These are phyloP conservation scores for Teratosphaeria epicoccoides DNA, from an alignment of 2,329 filamentous ascomycete genomes.

Conservation along the genomic window DNA sequence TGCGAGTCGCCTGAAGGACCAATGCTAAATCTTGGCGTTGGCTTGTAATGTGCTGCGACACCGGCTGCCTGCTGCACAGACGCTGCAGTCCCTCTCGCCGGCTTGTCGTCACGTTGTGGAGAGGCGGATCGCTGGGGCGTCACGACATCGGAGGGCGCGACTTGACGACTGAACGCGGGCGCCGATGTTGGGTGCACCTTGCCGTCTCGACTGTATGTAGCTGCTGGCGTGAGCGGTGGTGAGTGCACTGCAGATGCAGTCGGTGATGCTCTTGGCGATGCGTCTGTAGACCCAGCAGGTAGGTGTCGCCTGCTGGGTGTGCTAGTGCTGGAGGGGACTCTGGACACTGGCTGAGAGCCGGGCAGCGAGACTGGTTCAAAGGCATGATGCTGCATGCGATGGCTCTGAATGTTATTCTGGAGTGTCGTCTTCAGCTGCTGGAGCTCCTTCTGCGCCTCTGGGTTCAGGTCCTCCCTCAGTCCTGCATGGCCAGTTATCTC, in stretches of 20 bases:
- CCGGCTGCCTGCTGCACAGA: slow-evolving; percentile 20
- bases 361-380: slow-evolving; percentile 89
- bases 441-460: slow-evolving; percentile 44
- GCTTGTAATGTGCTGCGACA: slow-evolving; percentile 37
- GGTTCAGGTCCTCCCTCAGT: slow-evolving; percentile 7
- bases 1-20: slow-evolving; percentile 44
- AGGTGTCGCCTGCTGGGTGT: slow-evolving; percentile 31
- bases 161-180: slow-evolving; percentile 10
- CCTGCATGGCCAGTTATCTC: slow-evolving; percentile 14
- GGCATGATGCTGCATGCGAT: slow-evolving; percentile 72
- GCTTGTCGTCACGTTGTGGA: slow-evolving; percentile 29
- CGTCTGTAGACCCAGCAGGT: slow-evolving; percentile 42
- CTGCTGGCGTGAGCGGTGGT: slow-evolving; percentile 79
- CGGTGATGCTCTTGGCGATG: slow-evolving; percentile 58
- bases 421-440: slow-evolving; percentile 61
- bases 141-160: slow-evolving; percentile 42
- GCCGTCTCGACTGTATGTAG: slow-evolving; percentile 52
- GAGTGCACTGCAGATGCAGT: slow-evolving; percentile 65
- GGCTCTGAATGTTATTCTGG: slow-evolving; percentile 68
- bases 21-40: slow-evolving; percentile 45
- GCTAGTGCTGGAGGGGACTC: slow-evolving; percentile 48
- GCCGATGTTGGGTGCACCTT: slow-evolving; percentile 16
- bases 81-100: slow-evolving; percentile 26
- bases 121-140: slow-evolving; percentile 48
- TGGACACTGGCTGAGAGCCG: slow-evolving; percentile 69